Percentiles rank a stretch among this genome's conserved stretches.
Conservation (phyloP, 192 early-diverging fungal genomes). For the Pilaira anomala region DNA sequence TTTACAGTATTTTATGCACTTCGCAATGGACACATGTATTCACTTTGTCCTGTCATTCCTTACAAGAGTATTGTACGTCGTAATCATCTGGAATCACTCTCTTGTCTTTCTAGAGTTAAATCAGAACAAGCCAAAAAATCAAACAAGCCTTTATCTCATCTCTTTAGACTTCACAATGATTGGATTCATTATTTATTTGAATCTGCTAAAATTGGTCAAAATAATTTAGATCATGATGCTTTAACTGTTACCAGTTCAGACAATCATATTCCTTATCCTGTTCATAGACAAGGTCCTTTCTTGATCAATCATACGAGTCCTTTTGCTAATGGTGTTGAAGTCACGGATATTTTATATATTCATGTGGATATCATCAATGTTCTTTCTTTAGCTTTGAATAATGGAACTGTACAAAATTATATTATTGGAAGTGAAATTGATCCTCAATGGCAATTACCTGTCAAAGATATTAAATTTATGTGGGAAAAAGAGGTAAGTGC, state of each 20-base stretch:
- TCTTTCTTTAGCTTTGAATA: conserved; percentile 54
- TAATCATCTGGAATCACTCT: conserved; percentile 18
- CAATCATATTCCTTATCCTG: background rate
- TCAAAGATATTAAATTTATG: background rate
- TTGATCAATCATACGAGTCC: conserved; percentile 31
- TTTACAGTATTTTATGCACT: conserved; percentile 69
- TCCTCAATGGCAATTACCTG: conserved; percentile 35
- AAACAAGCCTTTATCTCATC: background rate
- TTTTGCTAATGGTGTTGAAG: conserved; percentile 15
- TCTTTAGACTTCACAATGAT: conserved; percentile 35
- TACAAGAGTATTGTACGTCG: conserved; percentile 35
- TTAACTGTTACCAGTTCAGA: conserved; percentile 6
- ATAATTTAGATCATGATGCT: conserved; percentile 19
- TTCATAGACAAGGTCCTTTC: conserved; percentile 53
- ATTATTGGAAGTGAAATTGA: conserved; percentile 49
- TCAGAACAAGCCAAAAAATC: background rate
- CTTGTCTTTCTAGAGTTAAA: background rate
- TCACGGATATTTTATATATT: conserved; percentile 47
- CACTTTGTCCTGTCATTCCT: conserved; percentile 78
- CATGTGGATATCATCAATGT: conserved; percentile 47
- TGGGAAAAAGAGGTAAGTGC: conserved; percentile 18
- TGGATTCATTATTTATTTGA: conserved; percentile 48
- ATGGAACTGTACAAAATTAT: conserved; percentile 62
- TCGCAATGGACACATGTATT: conserved; percentile 68
- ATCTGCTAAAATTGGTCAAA: conserved; percentile 22